Base-by-base conservation (phyloP, 805 yeast genomes). In the Teunomyces kruisii region DNA sequence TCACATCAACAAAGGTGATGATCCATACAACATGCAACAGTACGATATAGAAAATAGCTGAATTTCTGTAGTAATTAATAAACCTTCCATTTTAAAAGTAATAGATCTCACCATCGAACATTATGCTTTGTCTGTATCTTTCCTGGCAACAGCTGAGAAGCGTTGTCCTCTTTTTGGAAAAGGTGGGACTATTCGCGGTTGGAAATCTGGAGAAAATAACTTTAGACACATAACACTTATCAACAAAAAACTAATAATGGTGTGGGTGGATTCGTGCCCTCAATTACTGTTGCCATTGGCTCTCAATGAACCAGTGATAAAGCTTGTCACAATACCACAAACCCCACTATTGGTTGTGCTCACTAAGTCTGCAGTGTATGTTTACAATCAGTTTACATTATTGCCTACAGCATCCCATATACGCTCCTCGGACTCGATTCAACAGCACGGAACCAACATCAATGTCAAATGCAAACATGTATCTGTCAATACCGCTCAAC, bases 381-480 rank as follows among this genome's bases (percentile, higher is more conserved):
- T 74, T 1, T 53, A 64, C 36, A 62, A 73, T 48, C 62, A 62
- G 39, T 39, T 39, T 28, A 66, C 72, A 8, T 51, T 65, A 9
- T 48, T 70, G 6, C 80, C 83, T 1, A 60, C 80, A 4, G 73
- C 77, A 8, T 69, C 70, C 2, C 80, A 79, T 51, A 60, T 67
- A 6, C 59, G 86, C 44, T 61, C 76, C 0, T 53, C 55, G 16
- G 64, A 66, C 15, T 76, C 83, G 3, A 46, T 81, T 12, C 62
- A 66, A 19, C 61, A 62, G 15, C 75, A 74, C 61, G 87, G 87
- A 1, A 45, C 52, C 7, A 81, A 81, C 56, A 38, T 53, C 19
- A 54, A 61, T 17, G 55, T 79, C 7, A 58, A 74, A 30, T 64
- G 76, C 1, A 73, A 75, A 27, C 56, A 62, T 31, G 52, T 62